These are phyloP conservation scores for Aspergillus fumigatus DNA, from an alignment of 2,329 filamentous ascomycete genomes.

Conservation along the genomic window DNA sequence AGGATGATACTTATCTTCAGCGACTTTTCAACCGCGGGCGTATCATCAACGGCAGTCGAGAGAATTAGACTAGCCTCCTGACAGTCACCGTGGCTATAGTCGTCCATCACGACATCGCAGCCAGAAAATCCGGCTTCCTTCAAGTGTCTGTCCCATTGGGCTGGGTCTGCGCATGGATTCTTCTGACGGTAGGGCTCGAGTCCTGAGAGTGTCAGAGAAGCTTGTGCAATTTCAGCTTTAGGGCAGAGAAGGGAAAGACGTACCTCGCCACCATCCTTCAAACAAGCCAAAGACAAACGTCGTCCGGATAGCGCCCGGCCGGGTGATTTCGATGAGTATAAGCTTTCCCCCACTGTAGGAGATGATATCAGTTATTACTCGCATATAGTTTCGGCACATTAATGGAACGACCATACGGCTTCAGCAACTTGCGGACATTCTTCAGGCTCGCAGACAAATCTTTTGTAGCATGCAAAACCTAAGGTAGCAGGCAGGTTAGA, in stretches of 20 bases:
- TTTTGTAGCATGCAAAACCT: constrained; percentile 10
- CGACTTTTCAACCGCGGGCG: not conserved
- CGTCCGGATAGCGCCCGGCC: constrained; percentile 1
- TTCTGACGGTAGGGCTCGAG: constrained; percentile 6
- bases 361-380: not conserved
- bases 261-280: constrained; percentile 13
- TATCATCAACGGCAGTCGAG: constrained; percentile 6
- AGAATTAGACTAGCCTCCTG: constrained; percentile 10
- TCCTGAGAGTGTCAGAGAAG: constrained; percentile 1
- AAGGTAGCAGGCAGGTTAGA: not conserved
- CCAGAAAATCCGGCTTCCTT: constrained; percentile 13
- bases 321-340: constrained; percentile 8
- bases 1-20: not conserved
- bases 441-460: constrained; percentile 2
- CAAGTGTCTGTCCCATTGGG: constrained; percentile 7
- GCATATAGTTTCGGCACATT: not conserved
- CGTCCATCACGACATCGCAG: constrained; percentile 12
- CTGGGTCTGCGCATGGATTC: constrained; percentile 4
- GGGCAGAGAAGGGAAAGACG: not conserved
- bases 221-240: not conserved
- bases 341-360: constrained; percentile 8
- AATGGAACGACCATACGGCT: constrained; percentile 1
- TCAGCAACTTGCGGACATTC: constrained; percentile 10
- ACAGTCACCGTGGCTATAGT: constrained; percentile 7
- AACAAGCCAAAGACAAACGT: constrained; percentile 10